Conservation (phyloP, 768 basidiomycete genomes). For the Suillus occidentalis region DNA sequence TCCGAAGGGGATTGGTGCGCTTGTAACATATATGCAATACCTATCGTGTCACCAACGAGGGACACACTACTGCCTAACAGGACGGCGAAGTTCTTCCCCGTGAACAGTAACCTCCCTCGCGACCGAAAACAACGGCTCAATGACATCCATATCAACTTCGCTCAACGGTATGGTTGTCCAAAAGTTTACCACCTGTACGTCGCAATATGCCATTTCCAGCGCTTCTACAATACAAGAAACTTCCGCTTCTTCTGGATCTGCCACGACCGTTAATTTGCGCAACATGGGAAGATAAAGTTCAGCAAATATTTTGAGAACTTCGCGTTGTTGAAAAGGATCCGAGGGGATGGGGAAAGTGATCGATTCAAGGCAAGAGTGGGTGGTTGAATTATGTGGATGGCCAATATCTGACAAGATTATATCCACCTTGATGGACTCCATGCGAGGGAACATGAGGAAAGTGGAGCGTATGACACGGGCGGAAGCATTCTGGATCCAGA, state of each 20-base stretch:
- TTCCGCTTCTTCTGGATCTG: not conserved
- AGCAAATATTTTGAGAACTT: not conserved
- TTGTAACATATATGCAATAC: not conserved
- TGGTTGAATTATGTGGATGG: not conserved
- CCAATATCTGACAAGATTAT: not conserved
- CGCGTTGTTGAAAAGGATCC: not conserved
- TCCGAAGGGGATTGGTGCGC: no score
- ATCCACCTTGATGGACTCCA: not conserved
- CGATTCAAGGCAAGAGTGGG: not conserved
- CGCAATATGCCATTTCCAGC: not conserved
- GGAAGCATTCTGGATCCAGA: not conserved
- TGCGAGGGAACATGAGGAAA: not conserved
- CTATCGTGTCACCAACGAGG: not conserved
- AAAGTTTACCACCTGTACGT: not conserved
- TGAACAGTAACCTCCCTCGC: not conserved
- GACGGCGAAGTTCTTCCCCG: not conserved
- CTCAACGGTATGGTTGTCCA: not conserved
- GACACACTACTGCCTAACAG: not conserved
- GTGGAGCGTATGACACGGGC: not conserved
- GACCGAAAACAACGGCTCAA: not conserved
- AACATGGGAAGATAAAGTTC: not conserved
- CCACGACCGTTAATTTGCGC: not conserved
- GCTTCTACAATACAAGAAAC: not conserved
- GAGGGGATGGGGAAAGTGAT: not conserved
- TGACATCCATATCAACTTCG: not conserved